Base-by-base conservation (phyloP, 805 yeast species). In the Yarrowia deformans region DNA sequence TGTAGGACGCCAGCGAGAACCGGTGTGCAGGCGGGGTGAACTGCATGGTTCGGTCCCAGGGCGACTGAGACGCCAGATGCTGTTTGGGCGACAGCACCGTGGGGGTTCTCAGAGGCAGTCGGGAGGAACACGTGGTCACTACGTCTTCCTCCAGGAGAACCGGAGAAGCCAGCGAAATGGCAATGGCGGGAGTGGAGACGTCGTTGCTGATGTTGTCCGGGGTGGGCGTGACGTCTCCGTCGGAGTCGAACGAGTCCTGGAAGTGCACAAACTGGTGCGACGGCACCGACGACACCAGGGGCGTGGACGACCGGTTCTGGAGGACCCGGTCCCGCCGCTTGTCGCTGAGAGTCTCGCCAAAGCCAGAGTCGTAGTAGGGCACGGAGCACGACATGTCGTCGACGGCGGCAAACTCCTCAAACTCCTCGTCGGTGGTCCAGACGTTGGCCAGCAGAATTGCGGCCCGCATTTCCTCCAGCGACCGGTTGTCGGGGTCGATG, bases 401-500 rank as follows among this genome's bases (percentile, higher is more conserved):
- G 52, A 83, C 84, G 39, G 83, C 85, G 40, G 81, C 79, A 37
- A 77, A 71, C 49, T 80, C 83, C 67, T 82, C 80, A 64, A 78
- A 76, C 72, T 90, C 96, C 73, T 91, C 97, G 79, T 93, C 97
- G 70, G 91, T 85, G 10, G 97, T 91, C 79, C 93, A 88, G 72
- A 83, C 87, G 68, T 85, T 85, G 40, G 91, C 84, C 66, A 81
- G 83, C 29, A 79, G 74, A 67, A 94, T 79, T 72, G 91, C 94
- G 4, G 79, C 77, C 72, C 85, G 86, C 83, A 93, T 86, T 67
- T 80, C 80, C 1, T 76, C 75, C 70, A 94, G 80, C 74, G 88
- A 88, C 75, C 98, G 87, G 79, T 93, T 91, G 35, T 84, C 84
- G 0, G 98, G 98, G 79, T 93, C 97, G 69, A 94, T 85, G 13